A percentile compares a stretch with the other conserved stretches of the same genome.
phyloP scores from a whole-genome alignment of 495 filamentous ascomycete genomes.

The Cryomyces minteri region DNA sequence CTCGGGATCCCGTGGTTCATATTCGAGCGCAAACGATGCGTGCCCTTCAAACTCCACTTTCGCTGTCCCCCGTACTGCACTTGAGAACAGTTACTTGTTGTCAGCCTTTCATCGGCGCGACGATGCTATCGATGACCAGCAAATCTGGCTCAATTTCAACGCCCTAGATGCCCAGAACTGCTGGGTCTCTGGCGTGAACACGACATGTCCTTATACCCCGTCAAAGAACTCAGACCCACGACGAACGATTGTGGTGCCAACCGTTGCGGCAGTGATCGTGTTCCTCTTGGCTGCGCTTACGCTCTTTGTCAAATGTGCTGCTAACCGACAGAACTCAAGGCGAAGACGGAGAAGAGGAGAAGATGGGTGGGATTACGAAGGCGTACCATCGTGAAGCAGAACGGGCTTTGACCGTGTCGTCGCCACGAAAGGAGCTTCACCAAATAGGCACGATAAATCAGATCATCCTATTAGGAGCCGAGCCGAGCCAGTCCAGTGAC shows the following conservation, averaged over 20 bases:
- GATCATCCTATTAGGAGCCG: too few species aligned
- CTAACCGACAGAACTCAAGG: slow-evolving; percentile 33
- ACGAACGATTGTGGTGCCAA: slow-evolving; percentile 36
- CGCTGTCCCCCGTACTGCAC: slow-evolving; percentile 34
- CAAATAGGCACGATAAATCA: too few species aligned
- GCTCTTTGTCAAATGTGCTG: slow-evolving; percentile 43
- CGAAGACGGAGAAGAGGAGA: slow-evolving; percentile 32
- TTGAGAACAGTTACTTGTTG: slow-evolving; percentile 41
- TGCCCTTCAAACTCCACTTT: slow-evolving; percentile 16
- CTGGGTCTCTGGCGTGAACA: slow-evolving; percentile 36
- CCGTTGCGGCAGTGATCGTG: slow-evolving; percentile 39
- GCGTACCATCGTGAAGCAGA: slow-evolving; percentile 27
- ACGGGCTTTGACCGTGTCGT: not conserved
- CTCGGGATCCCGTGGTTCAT: slow-evolving; percentile 22
- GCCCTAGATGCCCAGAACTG: slow-evolving; percentile 32
- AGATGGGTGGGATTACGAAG: slow-evolving; percentile 48
- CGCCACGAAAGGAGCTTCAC: too few species aligned
- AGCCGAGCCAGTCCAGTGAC: too few species aligned
- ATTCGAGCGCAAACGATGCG: slow-evolving; percentile 23
- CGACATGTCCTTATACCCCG: slow-evolving; percentile 33
- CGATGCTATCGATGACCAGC: slow-evolving; percentile 6
- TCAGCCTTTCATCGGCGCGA: slow-evolving; percentile 11
- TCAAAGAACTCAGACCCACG: slow-evolving; percentile 21
- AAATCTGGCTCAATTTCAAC: slow-evolving; percentile 41
- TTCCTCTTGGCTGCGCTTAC: slow-evolving; percentile 38